Evolutionary conservation across 768 basidiomycete species (phyloP).

Genomic region (Tephrocybe sp.): DNA sequence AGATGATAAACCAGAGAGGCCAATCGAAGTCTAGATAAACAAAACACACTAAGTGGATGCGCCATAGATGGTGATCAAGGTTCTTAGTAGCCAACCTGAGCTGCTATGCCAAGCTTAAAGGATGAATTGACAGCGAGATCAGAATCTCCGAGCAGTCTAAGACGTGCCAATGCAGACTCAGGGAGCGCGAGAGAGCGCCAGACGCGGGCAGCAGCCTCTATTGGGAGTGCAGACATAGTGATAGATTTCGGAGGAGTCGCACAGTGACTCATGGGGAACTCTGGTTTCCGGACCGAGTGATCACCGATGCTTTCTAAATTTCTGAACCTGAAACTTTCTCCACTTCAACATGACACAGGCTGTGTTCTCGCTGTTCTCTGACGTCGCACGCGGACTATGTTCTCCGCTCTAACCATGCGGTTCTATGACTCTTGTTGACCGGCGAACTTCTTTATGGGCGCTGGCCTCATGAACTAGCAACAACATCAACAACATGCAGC

Average conservation of each 20-base stretch:
- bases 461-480: too few relatives aligned
- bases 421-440: too few relatives aligned
- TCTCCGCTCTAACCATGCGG: too few relatives aligned
- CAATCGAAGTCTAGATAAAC: conserved; percentile 42
- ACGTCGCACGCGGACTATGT: too few relatives aligned
- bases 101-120: conserved; percentile 51
- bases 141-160: conserved; percentile 37
- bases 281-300: not conserved
- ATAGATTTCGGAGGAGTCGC: too few relatives aligned
- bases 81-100: conserved; percentile 48
- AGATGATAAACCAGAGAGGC: conserved; percentile 52
- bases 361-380: too few relatives aligned
- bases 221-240: not conserved
- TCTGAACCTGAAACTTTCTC: too few relatives aligned
- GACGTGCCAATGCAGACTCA: conserved; percentile 29
- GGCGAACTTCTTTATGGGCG: too few relatives aligned
- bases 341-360: too few relatives aligned
- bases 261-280: not conserved
- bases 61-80: not conserved
- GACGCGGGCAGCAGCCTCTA: conserved; percentile 23
- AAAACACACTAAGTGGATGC: not conserved
- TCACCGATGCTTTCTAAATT: not conserved
- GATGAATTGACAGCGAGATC: conserved; percentile 51
- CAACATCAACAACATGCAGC: not conserved
- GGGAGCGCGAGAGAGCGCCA: conserved; percentile 46